Conservation (phyloP, 768 basidiomycete species). For the Termitomyces sp. region DNA sequence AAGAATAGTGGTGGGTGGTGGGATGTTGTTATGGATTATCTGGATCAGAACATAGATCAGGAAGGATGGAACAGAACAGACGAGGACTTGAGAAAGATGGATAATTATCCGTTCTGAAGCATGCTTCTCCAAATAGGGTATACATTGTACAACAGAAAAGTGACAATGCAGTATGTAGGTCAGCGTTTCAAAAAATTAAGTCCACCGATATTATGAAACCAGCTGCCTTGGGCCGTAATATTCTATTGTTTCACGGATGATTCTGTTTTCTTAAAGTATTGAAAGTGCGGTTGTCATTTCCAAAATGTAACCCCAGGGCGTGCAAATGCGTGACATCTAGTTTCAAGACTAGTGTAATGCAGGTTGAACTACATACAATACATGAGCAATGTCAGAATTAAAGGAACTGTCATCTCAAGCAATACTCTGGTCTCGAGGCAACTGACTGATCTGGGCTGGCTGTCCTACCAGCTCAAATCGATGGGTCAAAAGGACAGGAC, state of each 20-base stretch:
- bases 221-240: no score
- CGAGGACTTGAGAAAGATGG: conserved; percentile 11
- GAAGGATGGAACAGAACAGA: conserved; percentile 7
- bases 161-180: no score
- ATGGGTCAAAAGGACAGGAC: conserved; percentile 27
- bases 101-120: conserved; percentile 16
- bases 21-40: conserved; percentile 27
- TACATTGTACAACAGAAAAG: neutral
- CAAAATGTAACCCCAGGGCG: neutral
- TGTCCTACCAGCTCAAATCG: conserved; percentile 38
- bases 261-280: neutral
- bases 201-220: no score
- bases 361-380: neutral
- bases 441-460: conserved; percentile 31
- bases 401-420: neutral
- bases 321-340: neutral
- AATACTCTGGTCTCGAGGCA: conserved; percentile 20
- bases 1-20: conserved; percentile 26
- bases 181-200: no score
- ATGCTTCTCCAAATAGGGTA: neutral
- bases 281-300: neutral
- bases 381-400: neutral
- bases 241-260: no score
- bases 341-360: neutral
- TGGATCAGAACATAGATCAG: conserved; percentile 25